Percentiles rank a stretch among this genome's conserved stretches.
These are phyloP conservation scores for Asterella californica DNA, from an alignment of 225 moss, liverwort and hornwort species.

Conservation along the genomic window DNA sequence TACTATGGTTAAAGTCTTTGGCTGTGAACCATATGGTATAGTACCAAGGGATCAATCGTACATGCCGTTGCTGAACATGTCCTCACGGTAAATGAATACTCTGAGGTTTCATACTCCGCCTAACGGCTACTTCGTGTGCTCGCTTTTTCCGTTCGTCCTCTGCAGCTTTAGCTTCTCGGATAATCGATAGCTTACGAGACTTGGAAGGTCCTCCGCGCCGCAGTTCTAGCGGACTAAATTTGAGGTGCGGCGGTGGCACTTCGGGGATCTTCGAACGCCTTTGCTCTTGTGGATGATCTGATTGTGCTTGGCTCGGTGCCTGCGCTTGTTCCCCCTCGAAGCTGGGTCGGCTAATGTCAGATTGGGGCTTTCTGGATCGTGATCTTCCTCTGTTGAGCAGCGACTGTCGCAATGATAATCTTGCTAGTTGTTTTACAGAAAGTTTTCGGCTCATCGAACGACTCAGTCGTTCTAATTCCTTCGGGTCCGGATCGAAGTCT, in stretches of 20 bases:
- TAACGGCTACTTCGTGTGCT: not conserved
- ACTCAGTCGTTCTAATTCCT: not conserved
- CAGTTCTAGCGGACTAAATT: slow-evolving; percentile 8
- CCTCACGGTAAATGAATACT: not conserved
- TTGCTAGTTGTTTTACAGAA: not conserved
- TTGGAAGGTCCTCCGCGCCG: not conserved
- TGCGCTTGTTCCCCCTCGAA: not conserved
- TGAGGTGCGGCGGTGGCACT: not conserved
- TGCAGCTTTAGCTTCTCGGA: not conserved
- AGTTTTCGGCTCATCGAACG: not conserved
- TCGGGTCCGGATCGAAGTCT: slow-evolving; percentile 14
- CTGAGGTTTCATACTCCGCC: slow-evolving; percentile 3
- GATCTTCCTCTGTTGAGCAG: not conserved
- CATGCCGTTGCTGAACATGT: too few relatives aligned
- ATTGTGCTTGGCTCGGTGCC: too few relatives aligned
- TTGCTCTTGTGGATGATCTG: not conserved
- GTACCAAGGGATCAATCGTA: too few relatives aligned
- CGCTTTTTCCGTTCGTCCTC: slow-evolving; percentile 8
- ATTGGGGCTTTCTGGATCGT: not conserved
- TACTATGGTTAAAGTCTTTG: too few relatives aligned
- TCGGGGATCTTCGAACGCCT: not conserved
- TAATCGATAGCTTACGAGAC: not conserved
- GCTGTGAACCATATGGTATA: too few relatives aligned
- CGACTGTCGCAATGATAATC: not conserved
- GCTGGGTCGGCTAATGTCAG: not conserved